Evolutionary conservation across 2,329 filamentous ascomycete species (phyloP), one percentile per base, ranked within the genome.

Genomic region (Talaromyces sp.): DNA sequence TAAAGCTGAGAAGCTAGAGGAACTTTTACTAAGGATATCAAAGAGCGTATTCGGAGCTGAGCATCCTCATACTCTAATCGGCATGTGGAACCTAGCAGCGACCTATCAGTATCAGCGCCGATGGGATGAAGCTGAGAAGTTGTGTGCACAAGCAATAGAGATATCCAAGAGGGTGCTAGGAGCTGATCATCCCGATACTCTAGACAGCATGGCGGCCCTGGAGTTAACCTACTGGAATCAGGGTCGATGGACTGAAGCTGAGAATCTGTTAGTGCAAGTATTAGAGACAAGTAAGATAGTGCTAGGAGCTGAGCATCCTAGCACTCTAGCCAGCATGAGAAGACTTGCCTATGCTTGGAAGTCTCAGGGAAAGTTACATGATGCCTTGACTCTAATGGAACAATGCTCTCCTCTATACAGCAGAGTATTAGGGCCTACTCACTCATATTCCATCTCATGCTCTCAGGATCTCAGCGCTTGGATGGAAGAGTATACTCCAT

Each of bases 1-100:
- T 33, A 39, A 64, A 53, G 64, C 66, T 35, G 64, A 66, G 59
- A 51, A 57, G 31, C 57, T 67, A 33, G 11, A 60, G 31, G 21
- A 35, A 41, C 53, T 50, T 55, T 55, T 61, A 45, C 35, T 67
- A 17, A 60, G 58, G 11, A 11, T 11, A 13, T 5, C 4, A 13
- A 35, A 9, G 33, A 11, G 4, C 5, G 11, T 35, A 13, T 13
- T 35, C 4, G 33, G 33, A 7, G 11, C 33, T 11, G 33, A 35
- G 33, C 5, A 35, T 35, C 33, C 33, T 10, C 28, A 10, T 25
- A 70, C 67, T 15, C 55, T 67, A 15, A 54, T 19, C 21, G 67
- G 61, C 35, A 63, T 66, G 58, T 58, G 54, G n/a, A 63, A 60
- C 35, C 57, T 69, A 3, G 33, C 33, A 35, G 5, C 11, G 10